These are phyloP conservation scores for Nemophila menziesii DNA, from an alignment of 257 asterid genomes.

Conservation along the genomic window DNA sequence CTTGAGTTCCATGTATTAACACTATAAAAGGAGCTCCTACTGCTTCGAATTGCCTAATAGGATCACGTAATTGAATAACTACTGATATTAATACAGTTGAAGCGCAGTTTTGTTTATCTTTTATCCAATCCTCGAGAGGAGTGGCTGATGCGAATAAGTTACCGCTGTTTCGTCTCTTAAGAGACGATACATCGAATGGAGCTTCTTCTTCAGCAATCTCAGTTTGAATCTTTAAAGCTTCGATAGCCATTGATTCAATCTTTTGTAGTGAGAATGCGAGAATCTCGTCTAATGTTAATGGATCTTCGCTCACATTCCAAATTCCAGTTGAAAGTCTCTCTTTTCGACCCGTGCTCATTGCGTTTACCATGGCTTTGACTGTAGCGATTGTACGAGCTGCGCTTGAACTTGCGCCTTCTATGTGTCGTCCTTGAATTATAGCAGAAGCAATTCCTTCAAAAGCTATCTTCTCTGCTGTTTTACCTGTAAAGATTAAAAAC, in stretches of 20 bases:
- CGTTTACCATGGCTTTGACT: conserved; percentile 59
- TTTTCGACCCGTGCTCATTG: conserved; percentile 45
- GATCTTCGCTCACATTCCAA: conserved; percentile 63
- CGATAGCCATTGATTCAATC: conserved; percentile 62
- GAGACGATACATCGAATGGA: conserved; percentile 71
- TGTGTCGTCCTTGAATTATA: conserved; percentile 64
- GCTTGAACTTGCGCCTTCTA: conserved; percentile 74
- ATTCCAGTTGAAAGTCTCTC: conserved; percentile 66
- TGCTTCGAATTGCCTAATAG: conserved; percentile 71
- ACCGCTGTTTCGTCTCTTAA: conserved; percentile 14
- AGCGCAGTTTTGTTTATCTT: conserved; percentile 4
- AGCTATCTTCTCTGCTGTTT: conserved; percentile 87
- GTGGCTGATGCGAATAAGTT: conserved; percentile 41
- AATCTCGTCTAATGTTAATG: conserved; percentile 42
- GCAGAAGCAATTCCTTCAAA: conserved; percentile 92
- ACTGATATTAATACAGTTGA: conserved; percentile 23
- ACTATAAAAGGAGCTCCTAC: conserved; percentile 87
- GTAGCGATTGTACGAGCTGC: conserved; percentile 64
- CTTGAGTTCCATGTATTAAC: conserved; percentile 31
- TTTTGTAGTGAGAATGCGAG: conserved; percentile 64
- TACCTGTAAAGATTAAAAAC: too few species aligned
- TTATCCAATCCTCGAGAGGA: conserved; percentile 52
- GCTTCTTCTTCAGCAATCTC: conserved; percentile 58
- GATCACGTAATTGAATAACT: conserved; percentile 72
- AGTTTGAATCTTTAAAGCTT: conserved; percentile 66